Evolutionary conservation across 441 rosid genomes (phyloP), one percentile per base, ranked within the genome.

Genomic region (Croton laevigatus): DNA sequence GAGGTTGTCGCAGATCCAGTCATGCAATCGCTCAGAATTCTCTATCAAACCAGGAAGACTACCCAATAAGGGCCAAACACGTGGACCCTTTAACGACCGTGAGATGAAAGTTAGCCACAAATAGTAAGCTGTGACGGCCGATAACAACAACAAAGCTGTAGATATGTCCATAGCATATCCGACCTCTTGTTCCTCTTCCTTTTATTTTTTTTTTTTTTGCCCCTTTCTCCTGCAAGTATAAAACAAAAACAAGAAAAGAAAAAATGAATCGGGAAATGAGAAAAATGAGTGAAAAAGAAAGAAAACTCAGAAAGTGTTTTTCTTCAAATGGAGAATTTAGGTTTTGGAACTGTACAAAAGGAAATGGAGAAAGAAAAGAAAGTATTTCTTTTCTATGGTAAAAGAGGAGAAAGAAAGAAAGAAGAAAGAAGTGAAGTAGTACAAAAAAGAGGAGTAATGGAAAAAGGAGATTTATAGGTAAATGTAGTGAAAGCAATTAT

Each of bases 1-100:
- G 40, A 93, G 98, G 78, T 93, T 95, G 75, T 93, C 97, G 76
- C 85, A 82, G 86, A 95, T 93, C 99, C 98, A 95, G 78, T 95
- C 99, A 59, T 93, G 99, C 88, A 95, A 66, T 60, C 98, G 89
- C 71, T 93, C 97, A 69, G 86, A 82, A 51, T 95, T 95, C 84
- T 91, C 89, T 61, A 95, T 85, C 65, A 95, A 76, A 9, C 97
- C 98, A 3, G 99, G 98, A 3, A 95, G 91, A 78, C 98, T 95
- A 32, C 99, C 99, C 73, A 93, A 60, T 53, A 95, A 62, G 3
- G 93, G 92, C 96, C 96, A 92, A 20, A 93, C 98, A 70, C 91
- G 89, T 62, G 98, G 99, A 74, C 99, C 99, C 65, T 80, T 84
- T 13, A 89, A 70, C 17, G 91, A 81, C 81, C 98, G 94, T n/a